Percentiles rank a stretch among this genome's conserved stretches.
Conservation (phyloP, 2,329 filamentous ascomycete species). For the Fusarium compactum region DNA sequence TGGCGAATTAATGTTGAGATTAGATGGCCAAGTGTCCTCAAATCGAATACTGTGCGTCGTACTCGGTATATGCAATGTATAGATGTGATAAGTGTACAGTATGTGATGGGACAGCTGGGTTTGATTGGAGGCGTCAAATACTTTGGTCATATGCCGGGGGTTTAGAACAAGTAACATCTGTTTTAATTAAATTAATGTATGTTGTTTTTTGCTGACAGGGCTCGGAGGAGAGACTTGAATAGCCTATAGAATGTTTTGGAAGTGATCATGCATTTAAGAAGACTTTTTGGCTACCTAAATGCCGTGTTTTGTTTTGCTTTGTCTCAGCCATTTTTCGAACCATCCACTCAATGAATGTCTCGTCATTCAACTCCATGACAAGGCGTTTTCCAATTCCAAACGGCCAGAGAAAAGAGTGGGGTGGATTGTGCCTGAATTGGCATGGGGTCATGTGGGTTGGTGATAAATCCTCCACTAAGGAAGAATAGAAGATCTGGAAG, state of each 20-base stretch:
- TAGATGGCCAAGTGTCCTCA: not conserved
- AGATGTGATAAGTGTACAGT: not conserved
- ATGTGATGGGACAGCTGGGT: not conserved
- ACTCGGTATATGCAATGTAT: not conserved
- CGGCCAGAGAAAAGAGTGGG: conserved; percentile 5
- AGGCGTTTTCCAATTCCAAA: conserved; percentile 16
- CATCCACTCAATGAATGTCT: not conserved
- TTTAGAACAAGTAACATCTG: not conserved
- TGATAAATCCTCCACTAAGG: conserved; percentile 2
- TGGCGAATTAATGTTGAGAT: conserved; percentile 2
- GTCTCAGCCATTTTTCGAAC: not conserved
- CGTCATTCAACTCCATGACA: conserved; percentile 2
- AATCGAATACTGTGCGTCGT: not conserved
- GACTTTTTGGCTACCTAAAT: not conserved
- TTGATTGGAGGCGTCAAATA: conserved; percentile 12
- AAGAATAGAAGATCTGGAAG: conserved; percentile 1
- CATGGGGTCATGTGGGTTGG: conserved; percentile 6
- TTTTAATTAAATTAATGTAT: conserved; percentile 1
- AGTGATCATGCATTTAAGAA: not conserved
- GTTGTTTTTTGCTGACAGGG: not conserved
- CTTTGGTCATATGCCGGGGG: not conserved
- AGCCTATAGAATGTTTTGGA: not conserved
- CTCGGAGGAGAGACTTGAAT: not conserved
- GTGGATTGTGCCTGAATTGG: conserved; percentile 4
- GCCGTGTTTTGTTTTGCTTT: conserved; percentile 10